Conservation (phyloP, 2,329 filamentous ascomycete genomes). For the Fusarium duplospermum region DNA sequence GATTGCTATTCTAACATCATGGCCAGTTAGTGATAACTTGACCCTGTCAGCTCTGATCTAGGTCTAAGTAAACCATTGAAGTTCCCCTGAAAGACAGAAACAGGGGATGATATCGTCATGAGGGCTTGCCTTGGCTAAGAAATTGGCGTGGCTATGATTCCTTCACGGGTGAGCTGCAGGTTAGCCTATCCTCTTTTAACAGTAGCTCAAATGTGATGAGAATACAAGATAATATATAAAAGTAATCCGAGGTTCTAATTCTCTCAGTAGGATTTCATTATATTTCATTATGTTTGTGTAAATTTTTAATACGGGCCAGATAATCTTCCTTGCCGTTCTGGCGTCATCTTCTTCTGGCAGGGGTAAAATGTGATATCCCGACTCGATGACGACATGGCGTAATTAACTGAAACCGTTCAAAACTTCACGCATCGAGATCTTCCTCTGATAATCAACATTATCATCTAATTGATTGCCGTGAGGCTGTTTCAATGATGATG, state of each 20-base stretch:
- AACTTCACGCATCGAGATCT: neutral
- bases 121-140: neutral
- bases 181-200: no score
- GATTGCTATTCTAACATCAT: neutral
- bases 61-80: neutral
- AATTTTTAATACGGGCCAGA: no score
- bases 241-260: no score
- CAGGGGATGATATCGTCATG: neutral
- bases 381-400: slow-evolving; percentile 1
- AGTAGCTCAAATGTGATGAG: no score
- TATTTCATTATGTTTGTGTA: no score
- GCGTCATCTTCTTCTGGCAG: neutral
- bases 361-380: neutral
- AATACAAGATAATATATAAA: no score
- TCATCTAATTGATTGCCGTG: neutral
- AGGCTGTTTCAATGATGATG: neutral
- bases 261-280: no score
- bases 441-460: neutral
- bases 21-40: neutral
- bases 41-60: neutral
- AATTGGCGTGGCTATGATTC: no score
- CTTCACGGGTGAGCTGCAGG: no score
- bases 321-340: no score
- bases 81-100: neutral
- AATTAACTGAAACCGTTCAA: neutral